phyloP scores from a whole-genome alignment of 108 stramenopile species.

The Mediolabrus comicus region DNA sequence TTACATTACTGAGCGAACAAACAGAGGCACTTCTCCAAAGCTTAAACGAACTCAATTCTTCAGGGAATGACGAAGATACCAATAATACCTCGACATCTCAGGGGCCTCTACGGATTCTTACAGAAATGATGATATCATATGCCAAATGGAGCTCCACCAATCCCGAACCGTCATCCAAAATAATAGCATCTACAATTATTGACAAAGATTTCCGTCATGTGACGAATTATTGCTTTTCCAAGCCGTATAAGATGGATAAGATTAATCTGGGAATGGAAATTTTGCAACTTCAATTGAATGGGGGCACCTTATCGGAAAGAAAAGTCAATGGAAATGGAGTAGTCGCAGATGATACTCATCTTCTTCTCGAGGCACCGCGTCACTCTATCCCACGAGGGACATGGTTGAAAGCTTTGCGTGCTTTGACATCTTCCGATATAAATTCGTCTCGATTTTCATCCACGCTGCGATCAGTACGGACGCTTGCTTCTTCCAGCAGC shows the following conservation, averaged over 20 bases:
- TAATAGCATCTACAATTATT: conserved; percentile 28
- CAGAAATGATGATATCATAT: conserved; percentile 16
- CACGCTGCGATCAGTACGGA: neutral
- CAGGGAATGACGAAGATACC: neutral
- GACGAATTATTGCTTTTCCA: conserved; percentile 47
- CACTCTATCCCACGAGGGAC: conserved; percentile 50
- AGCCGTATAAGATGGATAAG: conserved; percentile 26
- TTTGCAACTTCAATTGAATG: conserved; percentile 49
- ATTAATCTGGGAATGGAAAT: conserved; percentile 53
- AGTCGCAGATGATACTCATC: neutral
- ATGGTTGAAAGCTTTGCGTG: conserved; percentile 55
- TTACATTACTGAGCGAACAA: neutral
- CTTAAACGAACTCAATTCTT: neutral
- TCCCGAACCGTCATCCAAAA: neutral
- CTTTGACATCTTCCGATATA: conserved; percentile 44
- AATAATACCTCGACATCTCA: neutral
- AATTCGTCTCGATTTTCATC: conserved; percentile 10
- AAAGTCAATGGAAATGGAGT: neutral
- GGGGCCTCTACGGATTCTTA: neutral
- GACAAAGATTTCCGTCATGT: conserved; percentile 52
- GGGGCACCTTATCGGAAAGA: neutral
- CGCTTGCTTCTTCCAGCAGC: neutral
- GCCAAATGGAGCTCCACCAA: neutral
- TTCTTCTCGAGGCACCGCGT: conserved; percentile 44
- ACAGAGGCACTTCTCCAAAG: neutral